phyloP scores from a whole-genome alignment of 1,284 basidiomycete genomes.

The Amylostereum chailletii region DNA sequence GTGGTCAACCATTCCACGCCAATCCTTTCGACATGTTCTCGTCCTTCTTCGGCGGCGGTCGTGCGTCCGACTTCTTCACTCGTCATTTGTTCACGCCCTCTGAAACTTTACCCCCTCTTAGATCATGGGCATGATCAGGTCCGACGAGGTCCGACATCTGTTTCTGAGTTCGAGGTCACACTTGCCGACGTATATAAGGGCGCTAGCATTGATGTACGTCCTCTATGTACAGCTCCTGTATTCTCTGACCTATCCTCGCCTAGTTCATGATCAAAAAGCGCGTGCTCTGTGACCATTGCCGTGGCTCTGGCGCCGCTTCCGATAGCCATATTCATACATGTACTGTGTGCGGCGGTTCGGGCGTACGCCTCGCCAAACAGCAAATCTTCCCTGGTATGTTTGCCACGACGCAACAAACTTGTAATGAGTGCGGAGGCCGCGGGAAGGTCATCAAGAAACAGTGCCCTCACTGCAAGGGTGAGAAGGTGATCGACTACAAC shows the following conservation, averaged over 20 bases:
- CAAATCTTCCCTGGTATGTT: constrained; percentile 96
- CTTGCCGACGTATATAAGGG: constrained; percentile 85
- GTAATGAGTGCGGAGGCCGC: constrained; percentile 76
- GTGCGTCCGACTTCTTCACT: constrained; percentile 26
- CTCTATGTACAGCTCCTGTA: background rate
- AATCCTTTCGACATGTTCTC: constrained; percentile 94
- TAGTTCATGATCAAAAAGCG: constrained; percentile 87
- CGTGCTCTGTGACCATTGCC: constrained; percentile 88
- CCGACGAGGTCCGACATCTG: constrained; percentile 73
- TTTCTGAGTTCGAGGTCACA: constrained; percentile 83
- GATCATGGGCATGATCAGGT: constrained; percentile 53
- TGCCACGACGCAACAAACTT: constrained; percentile 72
- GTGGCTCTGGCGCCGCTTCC: constrained; percentile 85
- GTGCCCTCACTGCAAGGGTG: constrained; percentile 78
- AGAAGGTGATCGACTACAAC: constrained; percentile 78
- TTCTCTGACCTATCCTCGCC: background rate
- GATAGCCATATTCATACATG: constrained; percentile 82
- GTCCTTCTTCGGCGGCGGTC: constrained; percentile 80
- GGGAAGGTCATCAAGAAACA: constrained; percentile 69
- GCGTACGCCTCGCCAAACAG: constrained; percentile 78
- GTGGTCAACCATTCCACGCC: constrained; percentile 55
- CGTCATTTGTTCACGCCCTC: background rate
- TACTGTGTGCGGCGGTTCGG: constrained; percentile 72
- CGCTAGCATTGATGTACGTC: constrained; percentile 69
- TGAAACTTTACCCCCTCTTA: constrained; percentile 10